Base-by-base conservation (phyloP, 2,329 filamentous ascomycete genomes). In the Penicillium sp. region DNA sequence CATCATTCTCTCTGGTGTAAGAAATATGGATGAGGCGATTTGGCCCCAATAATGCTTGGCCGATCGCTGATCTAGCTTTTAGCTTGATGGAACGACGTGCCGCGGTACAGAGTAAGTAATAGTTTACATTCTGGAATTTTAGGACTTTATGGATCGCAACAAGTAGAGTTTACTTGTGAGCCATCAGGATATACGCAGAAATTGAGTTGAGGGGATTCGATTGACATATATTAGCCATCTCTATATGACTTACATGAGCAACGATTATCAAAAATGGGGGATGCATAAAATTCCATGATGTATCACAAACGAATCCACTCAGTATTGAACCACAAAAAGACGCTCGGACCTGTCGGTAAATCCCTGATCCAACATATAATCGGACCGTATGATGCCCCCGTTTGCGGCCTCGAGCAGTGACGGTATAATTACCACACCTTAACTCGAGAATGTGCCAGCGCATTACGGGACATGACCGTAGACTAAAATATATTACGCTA, bases 351-450 rank as follows among this genome's bases (percentile, higher is more conserved):
- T 50, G 9, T 23, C 25, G 25, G 37, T 44, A 45, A 44, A 41
- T 51, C 29, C 49, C 27, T 44, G 49, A 42, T 31, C 25, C 35
- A 42, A 27, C 1, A 43, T 8, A 43, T 18, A 35, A 50, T 50
- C 35, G 48, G 35, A 50, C 47, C 53, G 43, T 55, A 55, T 51
- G 53, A 55, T 51, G 25, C 25, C n/a, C 48, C 53, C 53, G 53
- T 55, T 55, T 55, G 47, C 53, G 42, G 53, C 31, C 46, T 49
- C 23, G 37, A 49, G 6, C 20, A 33, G 31, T 47, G 45, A 54
- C 49, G 57, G 44, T 51, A 49, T 51, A 54, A 59, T 62, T 60
- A 62, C 59, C 37, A 35, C 49, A 49, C 45, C 41, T 22, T 45
- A 44, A 14, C 40, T n/a, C 43, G 40, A 35, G 14, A 9, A 44